These are phyloP conservation scores for Pythium periplocum DNA, from an alignment of 352 stramenopile genomes.

Conservation along the genomic window DNA sequence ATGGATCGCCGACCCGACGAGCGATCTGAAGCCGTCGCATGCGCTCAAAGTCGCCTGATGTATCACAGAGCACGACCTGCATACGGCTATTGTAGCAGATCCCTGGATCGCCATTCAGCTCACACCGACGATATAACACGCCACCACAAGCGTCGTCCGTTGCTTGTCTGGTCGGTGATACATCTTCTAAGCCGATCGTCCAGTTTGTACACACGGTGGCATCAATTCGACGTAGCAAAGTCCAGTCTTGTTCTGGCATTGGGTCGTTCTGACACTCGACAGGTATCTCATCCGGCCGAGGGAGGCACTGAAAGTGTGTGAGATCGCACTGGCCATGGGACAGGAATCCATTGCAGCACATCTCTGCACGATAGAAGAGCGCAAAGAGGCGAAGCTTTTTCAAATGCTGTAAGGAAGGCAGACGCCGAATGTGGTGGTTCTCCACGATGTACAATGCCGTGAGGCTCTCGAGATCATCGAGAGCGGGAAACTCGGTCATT, in stretches of 20 bases:
- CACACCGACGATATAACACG: constrained; percentile 25
- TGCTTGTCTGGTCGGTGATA: constrained; percentile 16
- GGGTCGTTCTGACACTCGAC: constrained; percentile 19
- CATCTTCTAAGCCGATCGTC: constrained; percentile 20
- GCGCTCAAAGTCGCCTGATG: constrained; percentile 24
- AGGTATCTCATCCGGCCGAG: constrained; percentile 14
- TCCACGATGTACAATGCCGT: constrained; percentile 24
- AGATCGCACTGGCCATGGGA: constrained; percentile 19
- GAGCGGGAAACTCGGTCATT: not conserved
- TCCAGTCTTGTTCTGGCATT: constrained; percentile 18
- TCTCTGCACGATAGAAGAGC: constrained; percentile 25
- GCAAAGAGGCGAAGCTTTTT: constrained; percentile 12
- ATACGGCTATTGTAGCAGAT: constrained; percentile 45
- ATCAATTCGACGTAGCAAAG: constrained; percentile 7
- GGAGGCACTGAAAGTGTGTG: constrained; percentile 25
- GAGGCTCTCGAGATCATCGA: constrained; percentile 6
- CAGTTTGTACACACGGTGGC: constrained; percentile 26
- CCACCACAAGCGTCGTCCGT: constrained; percentile 25
- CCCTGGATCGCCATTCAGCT: constrained; percentile 10
- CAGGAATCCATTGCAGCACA: constrained; percentile 36
- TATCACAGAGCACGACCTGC: constrained; percentile 38
- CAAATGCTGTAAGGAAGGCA: not conserved
- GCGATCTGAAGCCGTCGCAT: constrained; percentile 32
- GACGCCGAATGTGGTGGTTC: not conserved
- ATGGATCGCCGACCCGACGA: constrained; percentile 14